Evolutionary conservation across 441 rosid species (phyloP).

Genomic region (Syzygium syzygioides): DNA sequence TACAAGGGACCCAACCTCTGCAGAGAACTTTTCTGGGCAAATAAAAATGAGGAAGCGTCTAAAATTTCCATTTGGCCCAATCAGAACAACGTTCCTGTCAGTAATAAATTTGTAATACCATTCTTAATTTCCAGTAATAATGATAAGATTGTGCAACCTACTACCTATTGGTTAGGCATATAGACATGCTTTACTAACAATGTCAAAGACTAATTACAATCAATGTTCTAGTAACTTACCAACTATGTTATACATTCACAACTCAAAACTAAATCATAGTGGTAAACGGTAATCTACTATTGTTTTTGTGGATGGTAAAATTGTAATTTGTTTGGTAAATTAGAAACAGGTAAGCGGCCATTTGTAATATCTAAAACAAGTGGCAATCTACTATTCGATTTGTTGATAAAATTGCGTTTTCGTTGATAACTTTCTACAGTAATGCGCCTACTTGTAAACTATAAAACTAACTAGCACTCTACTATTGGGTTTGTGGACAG

Average conservation of each 20-base stretch:
- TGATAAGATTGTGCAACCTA: not conserved
- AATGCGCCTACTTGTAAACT: not conserved
- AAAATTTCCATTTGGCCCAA: not conserved
- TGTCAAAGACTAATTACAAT: not conserved
- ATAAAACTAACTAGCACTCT: not conserved
- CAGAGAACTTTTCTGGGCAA: not conserved
- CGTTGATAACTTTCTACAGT: not conserved
- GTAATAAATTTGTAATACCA: not conserved
- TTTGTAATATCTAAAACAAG: not conserved
- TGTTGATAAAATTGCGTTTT: not conserved
- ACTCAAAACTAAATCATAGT: not conserved
- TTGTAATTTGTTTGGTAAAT: not conserved
- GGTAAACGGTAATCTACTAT: not conserved
- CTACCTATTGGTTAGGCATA: not conserved
- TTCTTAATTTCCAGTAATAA: not conserved
- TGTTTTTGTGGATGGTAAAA: not conserved
- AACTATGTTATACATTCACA: not conserved
- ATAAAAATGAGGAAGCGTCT: not conserved
- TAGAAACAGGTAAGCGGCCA: not conserved
- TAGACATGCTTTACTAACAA: not conserved
- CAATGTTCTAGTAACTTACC: not conserved
- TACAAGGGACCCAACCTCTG: not conserved
- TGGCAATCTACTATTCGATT: not conserved
- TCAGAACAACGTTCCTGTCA: not conserved
- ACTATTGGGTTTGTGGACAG: not conserved